Percentiles rank a stretch among this genome's conserved stretches.
phyloP scores from a whole-genome alignment of 1,139 yeast genomes.

The Yamadazyma atlantica region DNA sequence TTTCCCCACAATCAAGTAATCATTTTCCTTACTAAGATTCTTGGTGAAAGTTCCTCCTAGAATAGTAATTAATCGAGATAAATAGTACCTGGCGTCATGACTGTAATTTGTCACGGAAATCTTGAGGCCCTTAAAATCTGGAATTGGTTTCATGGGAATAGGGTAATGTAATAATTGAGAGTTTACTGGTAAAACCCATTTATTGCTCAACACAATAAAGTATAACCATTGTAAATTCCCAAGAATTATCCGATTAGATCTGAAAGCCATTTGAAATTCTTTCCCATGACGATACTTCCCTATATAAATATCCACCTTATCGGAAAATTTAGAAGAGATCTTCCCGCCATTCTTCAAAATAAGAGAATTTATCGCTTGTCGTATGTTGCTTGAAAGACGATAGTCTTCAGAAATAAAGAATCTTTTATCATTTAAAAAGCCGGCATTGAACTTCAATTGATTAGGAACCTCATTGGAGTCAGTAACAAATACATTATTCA shows the following conservation, averaged over 20 bases:
- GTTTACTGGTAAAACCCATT: constrained; percentile 57
- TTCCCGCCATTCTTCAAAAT: constrained; percentile 36
- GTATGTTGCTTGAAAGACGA: constrained; percentile 30
- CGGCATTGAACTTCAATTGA: constrained; percentile 11
- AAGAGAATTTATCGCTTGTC: constrained; percentile 24
- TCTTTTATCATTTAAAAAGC: constrained; percentile 24
- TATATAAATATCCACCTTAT: constrained; percentile 55
- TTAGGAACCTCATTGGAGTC: constrained; percentile 13
- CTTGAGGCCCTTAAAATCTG: constrained; percentile 50
- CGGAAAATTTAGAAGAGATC: constrained; percentile 19
- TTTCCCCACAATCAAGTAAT: constrained; percentile 70
- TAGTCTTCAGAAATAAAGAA: constrained; percentile 36
- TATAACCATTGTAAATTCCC: constrained; percentile 80
- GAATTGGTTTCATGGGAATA: constrained; percentile 51
- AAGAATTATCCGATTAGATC: constrained; percentile 33
- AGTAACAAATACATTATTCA: constrained; percentile 10
- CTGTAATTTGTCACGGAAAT: constrained; percentile 78
- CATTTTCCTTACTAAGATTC: constrained; percentile 63
- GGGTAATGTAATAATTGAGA: constrained; percentile 72
- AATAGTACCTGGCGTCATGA: constrained; percentile 78
- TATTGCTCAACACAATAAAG: constrained; percentile 54
- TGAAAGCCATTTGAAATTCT: constrained; percentile 33
- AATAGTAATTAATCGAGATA: constrained; percentile 61
- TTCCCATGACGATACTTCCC: constrained; percentile 65
- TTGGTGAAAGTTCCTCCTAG: constrained; percentile 80